A percentile compares a stretch with the other conserved stretches of the same genome.
These are phyloP conservation scores for Aspergillus panamensis DNA, from an alignment of 495 filamentous ascomycete species.

Conservation along the genomic window DNA sequence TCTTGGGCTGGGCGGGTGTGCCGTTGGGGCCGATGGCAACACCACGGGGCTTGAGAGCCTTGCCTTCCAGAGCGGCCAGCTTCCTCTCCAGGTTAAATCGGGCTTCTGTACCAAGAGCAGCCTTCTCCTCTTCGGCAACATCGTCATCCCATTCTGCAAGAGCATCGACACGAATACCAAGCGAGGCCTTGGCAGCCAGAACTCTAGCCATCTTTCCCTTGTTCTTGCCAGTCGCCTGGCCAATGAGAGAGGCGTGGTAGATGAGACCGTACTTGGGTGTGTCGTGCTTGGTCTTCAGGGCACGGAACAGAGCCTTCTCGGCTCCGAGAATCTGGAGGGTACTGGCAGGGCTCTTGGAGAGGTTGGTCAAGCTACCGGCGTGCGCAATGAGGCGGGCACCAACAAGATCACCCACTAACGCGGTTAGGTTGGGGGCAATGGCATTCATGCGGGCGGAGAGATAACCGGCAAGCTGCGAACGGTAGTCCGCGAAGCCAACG, in stretches of 20 bases:
- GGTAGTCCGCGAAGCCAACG: constrained; percentile 83
- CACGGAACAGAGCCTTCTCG: constrained; percentile 97
- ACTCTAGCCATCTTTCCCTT: constrained; percentile 99
- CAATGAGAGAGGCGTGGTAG: constrained; percentile 95
- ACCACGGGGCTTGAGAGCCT: constrained; percentile 74
- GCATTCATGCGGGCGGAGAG: constrained; percentile 92
- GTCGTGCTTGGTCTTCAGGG: constrained; percentile 98
- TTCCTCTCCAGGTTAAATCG: constrained; percentile 80
- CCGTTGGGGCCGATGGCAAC: constrained; percentile 73
- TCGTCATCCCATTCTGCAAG: constrained; percentile 77
- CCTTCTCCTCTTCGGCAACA: constrained; percentile 82
- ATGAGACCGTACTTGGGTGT: constrained; percentile 99
- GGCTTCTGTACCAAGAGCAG: constrained; percentile 66
- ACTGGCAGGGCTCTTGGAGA: constrained; percentile 93
- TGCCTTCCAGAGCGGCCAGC: constrained; percentile 82
- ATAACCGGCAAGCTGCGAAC: constrained; percentile 81
- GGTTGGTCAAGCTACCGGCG: constrained; percentile 88
- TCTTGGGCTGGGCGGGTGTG: constrained; percentile 54
- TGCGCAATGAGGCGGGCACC: constrained; percentile 95
- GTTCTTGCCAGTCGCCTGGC: constrained; percentile 93
- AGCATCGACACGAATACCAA: constrained; percentile 90
- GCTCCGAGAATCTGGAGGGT: constrained; percentile 98
- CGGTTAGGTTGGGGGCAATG: constrained; percentile 93
- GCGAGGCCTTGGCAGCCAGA: constrained; percentile 85
- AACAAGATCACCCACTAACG: constrained; percentile 89